Evolutionary conservation across 345 rosid genomes (phyloP).

Genomic region (Euclidium syriacum): DNA sequence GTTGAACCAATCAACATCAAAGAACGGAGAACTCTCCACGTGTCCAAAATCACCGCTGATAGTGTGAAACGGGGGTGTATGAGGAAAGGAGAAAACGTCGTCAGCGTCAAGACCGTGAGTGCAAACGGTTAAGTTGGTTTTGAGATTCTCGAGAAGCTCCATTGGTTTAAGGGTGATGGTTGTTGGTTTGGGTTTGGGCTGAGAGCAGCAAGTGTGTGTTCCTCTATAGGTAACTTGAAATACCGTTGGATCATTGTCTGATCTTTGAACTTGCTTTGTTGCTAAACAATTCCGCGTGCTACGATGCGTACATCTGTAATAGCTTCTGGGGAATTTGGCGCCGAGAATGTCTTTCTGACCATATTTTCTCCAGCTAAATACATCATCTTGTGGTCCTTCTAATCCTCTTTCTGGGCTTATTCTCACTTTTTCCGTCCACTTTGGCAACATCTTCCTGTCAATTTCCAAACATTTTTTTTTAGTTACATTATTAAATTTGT

Average conservation of each 20-base stretch:
- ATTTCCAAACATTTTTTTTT: neutral
- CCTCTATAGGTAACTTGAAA: slow-evolving; percentile 80
- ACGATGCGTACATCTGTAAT: slow-evolving; percentile 81
- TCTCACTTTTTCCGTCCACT: slow-evolving; percentile 66
- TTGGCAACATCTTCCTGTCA: slow-evolving; percentile 53
- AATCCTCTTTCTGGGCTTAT: slow-evolving; percentile 59
- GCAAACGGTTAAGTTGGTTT: slow-evolving; percentile 23
- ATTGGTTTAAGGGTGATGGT: slow-evolving; percentile 6
- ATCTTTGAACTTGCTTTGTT: slow-evolving; percentile 84
- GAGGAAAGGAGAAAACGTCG: slow-evolving; percentile 30
- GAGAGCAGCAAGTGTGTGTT: slow-evolving; percentile 55
- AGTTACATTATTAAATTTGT: neutral
- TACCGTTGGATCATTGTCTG: slow-evolving; percentile 67
- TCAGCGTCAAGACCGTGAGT: slow-evolving; percentile 21
- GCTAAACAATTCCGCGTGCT: slow-evolving; percentile 74
- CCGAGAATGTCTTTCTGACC: slow-evolving; percentile 91
- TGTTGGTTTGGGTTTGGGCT: slow-evolving; percentile 3
- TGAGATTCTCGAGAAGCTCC: slow-evolving; percentile 20
- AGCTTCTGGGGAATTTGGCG: slow-evolving; percentile 65
- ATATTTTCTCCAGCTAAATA: slow-evolving; percentile 89
- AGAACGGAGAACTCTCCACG: slow-evolving; percentile 22
- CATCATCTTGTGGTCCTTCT: slow-evolving; percentile 81
- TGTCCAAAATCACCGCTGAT: neutral
- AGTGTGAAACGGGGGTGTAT: slow-evolving; percentile 23
- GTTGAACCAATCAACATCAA: slow-evolving; percentile 23